Conservation (phyloP, 1,284 basidiomycete species). For the Cryptococcus amylolentus region DNA sequence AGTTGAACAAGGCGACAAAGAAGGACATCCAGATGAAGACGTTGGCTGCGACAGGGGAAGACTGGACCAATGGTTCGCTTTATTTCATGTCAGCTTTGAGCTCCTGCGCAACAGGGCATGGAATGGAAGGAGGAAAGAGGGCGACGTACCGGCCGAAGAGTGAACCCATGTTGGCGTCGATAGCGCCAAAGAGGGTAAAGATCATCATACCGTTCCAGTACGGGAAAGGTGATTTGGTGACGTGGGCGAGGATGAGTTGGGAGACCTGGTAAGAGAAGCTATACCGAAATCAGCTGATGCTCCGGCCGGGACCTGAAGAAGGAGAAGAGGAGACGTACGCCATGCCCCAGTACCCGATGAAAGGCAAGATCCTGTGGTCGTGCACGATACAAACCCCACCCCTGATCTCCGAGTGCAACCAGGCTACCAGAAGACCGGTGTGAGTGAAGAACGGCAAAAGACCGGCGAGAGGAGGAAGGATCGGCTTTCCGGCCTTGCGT, state of each 20-base stretch:
- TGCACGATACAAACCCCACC: conserved; percentile 53
- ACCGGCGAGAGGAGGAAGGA: conserved; percentile 62
- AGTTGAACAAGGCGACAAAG: conserved; percentile 62
- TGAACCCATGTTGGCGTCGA: conserved; percentile 74
- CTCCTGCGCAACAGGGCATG: neutral
- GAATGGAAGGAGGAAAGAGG: neutral
- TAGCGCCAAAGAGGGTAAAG: conserved; percentile 69
- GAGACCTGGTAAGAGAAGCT: conserved; percentile 65
- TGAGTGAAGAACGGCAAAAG: conserved; percentile 77
- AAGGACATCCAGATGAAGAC: conserved; percentile 61
- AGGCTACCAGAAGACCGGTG: conserved; percentile 66
- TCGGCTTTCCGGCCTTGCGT: conserved; percentile 51
- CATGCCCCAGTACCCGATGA: conserved; percentile 86
- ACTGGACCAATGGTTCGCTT: conserved; percentile 41
- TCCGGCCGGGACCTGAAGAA: neutral
- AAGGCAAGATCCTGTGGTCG: conserved; percentile 71
- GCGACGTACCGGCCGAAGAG: conserved; percentile 63
- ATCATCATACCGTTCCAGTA: conserved; percentile 83
- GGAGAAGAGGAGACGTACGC: conserved; percentile 41
- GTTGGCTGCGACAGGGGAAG: conserved; percentile 56
- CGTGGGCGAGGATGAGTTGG: conserved; percentile 87
- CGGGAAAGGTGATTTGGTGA: conserved; percentile 80
- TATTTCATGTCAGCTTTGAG: neutral
- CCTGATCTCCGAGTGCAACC: conserved; percentile 65
- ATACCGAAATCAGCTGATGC: neutral